These are phyloP conservation scores for Mycena galericulata DNA, from an alignment of 768 basidiomycete genomes.

Conservation along the genomic window DNA sequence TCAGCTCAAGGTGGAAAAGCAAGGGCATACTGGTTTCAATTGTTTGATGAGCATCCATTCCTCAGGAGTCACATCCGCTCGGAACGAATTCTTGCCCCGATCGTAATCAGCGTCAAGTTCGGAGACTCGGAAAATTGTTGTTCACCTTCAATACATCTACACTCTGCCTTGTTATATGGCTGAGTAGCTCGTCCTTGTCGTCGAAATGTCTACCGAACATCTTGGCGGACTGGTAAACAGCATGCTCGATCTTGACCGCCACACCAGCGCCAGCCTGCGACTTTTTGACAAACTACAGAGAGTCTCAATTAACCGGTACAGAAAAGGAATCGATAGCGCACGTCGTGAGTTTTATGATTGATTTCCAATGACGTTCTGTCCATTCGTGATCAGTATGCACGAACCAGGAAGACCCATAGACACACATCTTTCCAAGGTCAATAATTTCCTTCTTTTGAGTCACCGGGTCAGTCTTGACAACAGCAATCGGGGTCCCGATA, in stretches of 20 bases:
- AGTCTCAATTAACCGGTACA: constrained; percentile 5
- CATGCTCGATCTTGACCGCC: constrained; percentile 98
- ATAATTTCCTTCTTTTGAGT: constrained; percentile 94
- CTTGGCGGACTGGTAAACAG: constrained; percentile 94
- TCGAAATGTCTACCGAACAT: constrained; percentile 97
- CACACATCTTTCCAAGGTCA: constrained; percentile 94
- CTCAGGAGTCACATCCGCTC: constrained; percentile 87
- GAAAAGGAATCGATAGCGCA: constrained; percentile 47
- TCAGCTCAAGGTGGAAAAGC: not conserved
- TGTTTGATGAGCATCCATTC: constrained; percentile 95
- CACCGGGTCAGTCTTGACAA: constrained; percentile 89
- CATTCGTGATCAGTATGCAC: constrained; percentile 27
- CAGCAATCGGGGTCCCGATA: constrained; percentile 94
- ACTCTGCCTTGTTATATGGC: constrained; percentile 90
- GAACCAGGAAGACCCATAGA: constrained; percentile 21
- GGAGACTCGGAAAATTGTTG: constrained; percentile 5
- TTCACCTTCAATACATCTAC: constrained; percentile 94
- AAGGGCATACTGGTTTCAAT: constrained; percentile 76
- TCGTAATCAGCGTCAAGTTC: constrained; percentile 2
- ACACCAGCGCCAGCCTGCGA: constrained; percentile 95
- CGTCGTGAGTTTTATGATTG: constrained; percentile 91
- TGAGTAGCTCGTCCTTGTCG: constrained; percentile 94
- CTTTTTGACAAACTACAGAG: constrained; percentile 85
- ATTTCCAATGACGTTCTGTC: constrained; percentile 94
- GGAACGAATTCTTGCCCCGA: constrained; percentile 76